Conservation (phyloP, 495 filamentous ascomycete genomes). For the Ramalina intermedia region DNA sequence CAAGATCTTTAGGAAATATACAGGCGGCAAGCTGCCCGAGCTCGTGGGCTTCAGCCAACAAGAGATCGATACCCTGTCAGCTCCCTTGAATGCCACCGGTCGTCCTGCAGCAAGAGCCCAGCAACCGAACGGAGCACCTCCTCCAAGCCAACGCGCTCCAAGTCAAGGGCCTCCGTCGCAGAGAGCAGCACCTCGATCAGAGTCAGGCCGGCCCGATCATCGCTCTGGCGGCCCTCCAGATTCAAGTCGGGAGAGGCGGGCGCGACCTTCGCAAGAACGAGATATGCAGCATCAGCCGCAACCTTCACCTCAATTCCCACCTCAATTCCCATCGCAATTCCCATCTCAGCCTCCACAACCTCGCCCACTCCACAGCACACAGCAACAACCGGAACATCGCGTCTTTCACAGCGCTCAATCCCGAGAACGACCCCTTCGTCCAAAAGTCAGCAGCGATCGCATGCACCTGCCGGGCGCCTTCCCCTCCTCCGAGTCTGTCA, state of each 20-base stretch:
- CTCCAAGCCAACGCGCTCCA: conserved; percentile 9
- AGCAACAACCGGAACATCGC: conserved; percentile 3
- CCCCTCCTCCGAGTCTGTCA: conserved; percentile 15
- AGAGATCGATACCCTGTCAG: conserved; percentile 54
- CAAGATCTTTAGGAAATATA: conserved; percentile 94
- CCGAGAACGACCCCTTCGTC: conserved; percentile 8
- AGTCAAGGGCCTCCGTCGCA: conserved; percentile 7
- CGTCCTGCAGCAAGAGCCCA: not conserved
- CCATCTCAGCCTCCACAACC: conserved; percentile 4
- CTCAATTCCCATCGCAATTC: too few species aligned
- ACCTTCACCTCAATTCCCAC: conserved; percentile 2
- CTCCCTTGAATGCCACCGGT: conserved; percentile 7
- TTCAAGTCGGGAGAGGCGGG: conserved; percentile 7
- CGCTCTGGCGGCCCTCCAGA: not conserved
- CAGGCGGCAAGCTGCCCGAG: conserved; percentile 66
- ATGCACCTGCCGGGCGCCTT: conserved; percentile 16
- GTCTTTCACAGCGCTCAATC: conserved; percentile 1
- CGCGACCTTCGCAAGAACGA: conserved; percentile 28
- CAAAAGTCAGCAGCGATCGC: conserved; percentile 11
- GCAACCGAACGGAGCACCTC: conserved; percentile 8
- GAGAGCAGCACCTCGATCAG: conserved; percentile 2
- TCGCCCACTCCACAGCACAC: conserved; percentile 9
- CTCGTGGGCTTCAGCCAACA: conserved; percentile 68
- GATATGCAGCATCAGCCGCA: conserved; percentile 3
- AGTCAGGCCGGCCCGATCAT: not conserved